Evolutionary conservation across 1,284 basidiomycete species (phyloP).

Genomic region (Apiotrichum montevideense): DNA sequence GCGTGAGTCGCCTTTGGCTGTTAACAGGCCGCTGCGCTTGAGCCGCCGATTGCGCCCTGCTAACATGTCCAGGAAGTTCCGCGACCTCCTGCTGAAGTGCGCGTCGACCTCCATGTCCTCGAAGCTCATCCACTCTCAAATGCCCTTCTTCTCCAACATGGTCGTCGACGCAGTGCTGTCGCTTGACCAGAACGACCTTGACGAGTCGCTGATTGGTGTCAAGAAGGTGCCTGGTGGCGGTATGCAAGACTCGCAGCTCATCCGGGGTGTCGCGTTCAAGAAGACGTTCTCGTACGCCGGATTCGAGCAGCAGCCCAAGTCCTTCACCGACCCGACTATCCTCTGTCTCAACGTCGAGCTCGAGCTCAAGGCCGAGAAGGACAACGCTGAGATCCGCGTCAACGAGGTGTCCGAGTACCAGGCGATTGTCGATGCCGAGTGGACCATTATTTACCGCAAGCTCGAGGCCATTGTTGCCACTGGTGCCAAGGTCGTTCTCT

Average conservation of each 20-base stretch:
- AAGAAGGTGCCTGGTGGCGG: slow-evolving; percentile 99
- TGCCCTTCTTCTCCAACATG: slow-evolving; percentile 98
- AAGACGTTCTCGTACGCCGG: slow-evolving; percentile 99
- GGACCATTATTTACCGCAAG: slow-evolving; percentile 99
- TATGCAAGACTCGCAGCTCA: slow-evolving; percentile 88
- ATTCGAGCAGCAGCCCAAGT: slow-evolving; percentile 97
- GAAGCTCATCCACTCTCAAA: slow-evolving; percentile 97
- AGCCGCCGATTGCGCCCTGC: neutral
- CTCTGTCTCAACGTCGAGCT: slow-evolving; percentile 96
- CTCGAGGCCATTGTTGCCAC: slow-evolving; percentile 93
- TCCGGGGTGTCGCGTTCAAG: slow-evolving; percentile 93
- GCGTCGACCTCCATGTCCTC: slow-evolving; percentile 99
- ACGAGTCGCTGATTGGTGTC: slow-evolving; percentile 94
- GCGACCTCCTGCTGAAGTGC: slow-evolving; percentile 88
- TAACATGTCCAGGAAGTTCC: slow-evolving; percentile 64
- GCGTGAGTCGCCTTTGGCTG: slow-evolving; percentile 55
- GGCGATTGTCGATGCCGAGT: slow-evolving; percentile 98
- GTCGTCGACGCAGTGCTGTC: slow-evolving; percentile 94
- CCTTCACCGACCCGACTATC: slow-evolving; percentile 81
- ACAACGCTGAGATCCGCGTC: slow-evolving; percentile 97
- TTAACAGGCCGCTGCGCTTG: neutral
- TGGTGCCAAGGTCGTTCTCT: slow-evolving; percentile 94
- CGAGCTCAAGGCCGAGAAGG: slow-evolving; percentile 98
- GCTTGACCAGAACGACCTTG: slow-evolving; percentile 87
- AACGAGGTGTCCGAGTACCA: slow-evolving; percentile 97